Base-by-base conservation (phyloP, 2,329 filamentous ascomycete genomes). In the Pseudogymnoascus sp. region DNA sequence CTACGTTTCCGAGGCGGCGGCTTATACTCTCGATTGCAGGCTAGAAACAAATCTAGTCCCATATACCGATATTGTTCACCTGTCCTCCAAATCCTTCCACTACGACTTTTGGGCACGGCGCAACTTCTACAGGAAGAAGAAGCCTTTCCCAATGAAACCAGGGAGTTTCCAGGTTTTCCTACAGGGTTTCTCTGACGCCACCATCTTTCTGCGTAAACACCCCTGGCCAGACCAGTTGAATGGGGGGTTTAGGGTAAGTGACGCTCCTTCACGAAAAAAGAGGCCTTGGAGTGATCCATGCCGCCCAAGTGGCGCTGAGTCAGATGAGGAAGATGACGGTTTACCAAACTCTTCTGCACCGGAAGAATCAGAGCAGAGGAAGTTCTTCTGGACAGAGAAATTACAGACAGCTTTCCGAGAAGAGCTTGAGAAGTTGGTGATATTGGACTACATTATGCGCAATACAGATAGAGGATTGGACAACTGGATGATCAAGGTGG, bases 401-500 rank as follows among this genome's bases (percentile, higher is more conserved):
- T 74, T 99, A 48, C 95, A 97, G 70, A 90, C 95, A 72, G 88
- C 90, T 0, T 96, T 99, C 71, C 80, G 94, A 35, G 94, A 99
- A 72, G 89, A 97, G 74, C 79, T 99, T 55, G 94, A 99, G 75
- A 97, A 96, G 73, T 79, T 99, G 6, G 95, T 99, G 19, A 95
- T 99, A 68, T 74, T 99, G 65, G 94, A 99, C 74, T 99, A 99
- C 71, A 95, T 99, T 64, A 99, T 99, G 94, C 84, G 94, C 61
- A 99, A 99, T 70, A 99, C 94, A 1, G 94, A 99, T 72, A 83
- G 94, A 74, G 94, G 94, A 1, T 78, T 96, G 60, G 94, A 99
- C 72, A 99, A 99, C 68, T 99, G 94, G 94, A 99, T 99, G 94
- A 91, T 99, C 70, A 94, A 90, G 72, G 89, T 99, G 30, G 92